Base-by-base conservation (phyloP, 495 filamentous ascomycete genomes). In the Lichina pygmaea region DNA sequence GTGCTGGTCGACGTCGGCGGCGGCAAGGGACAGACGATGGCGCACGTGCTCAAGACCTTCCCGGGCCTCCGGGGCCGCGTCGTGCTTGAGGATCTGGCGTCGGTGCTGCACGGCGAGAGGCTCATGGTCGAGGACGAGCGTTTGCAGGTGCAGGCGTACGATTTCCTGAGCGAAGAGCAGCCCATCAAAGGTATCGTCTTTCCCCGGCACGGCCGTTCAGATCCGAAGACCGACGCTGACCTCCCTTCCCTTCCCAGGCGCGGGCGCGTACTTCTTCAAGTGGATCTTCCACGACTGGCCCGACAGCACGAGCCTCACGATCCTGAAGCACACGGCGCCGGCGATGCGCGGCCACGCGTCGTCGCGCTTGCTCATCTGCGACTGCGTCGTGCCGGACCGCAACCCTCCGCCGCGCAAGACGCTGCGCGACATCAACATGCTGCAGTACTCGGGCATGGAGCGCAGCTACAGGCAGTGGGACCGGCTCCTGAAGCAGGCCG, bases 1-100 rank as follows among this genome's bases (percentile, higher is more conserved):
- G 51, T 75, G 1, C 49, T 75, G 2, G 67, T 76, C 10, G 73
- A 78, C 52, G 55, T 74, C 0, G 70, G 61, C 31, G 71, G 68
- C 3, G 59, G 58, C 9, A 42, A 60, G 3, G 70, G 71, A 2
- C 64, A 72, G 31, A 66, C 75, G 47, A 50, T 73, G 0, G 44
- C 54, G 0, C 56, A 58, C n/a, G 67, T 75, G 49, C 48, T 45
- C 6, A n/a, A 34, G 2, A 53, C 61, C 16, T 51, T 57, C 44
- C 69, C 68, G 0, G 51, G 58, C 10, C 15, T 55, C 0, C 57
- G 57, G 0, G 70, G 67, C 2, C 54, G 53, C 3, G 45, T 73
- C 5, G 53, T 74, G 8, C 51, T 72, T 0, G 65, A 72, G 50
- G 68, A 72, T 46, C 55, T 62, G 0, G 55, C 60, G 6, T 51